A percentile compares a stretch with the other conserved stretches of the same genome.
Evolutionary conservation across 192 early-diverging fungal genomes (phyloP).

Genomic region (Backusella liffmaniae): DNA sequence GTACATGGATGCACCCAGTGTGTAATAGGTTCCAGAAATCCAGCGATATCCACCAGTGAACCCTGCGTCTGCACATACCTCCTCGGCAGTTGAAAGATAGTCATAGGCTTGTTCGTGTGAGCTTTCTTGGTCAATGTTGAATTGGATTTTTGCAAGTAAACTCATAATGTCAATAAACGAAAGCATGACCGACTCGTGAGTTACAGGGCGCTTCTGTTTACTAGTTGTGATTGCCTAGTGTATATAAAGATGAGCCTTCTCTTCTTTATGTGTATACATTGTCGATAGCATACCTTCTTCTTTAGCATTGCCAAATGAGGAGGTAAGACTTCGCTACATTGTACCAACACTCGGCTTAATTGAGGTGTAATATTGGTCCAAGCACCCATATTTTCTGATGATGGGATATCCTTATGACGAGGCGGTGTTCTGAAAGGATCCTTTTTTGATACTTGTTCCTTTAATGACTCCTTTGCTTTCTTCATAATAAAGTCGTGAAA

Average conservation of each 20-base stretch:
- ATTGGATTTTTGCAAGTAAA: constrained; percentile 26
- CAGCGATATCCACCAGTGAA: constrained; percentile 47
- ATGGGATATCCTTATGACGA: constrained; percentile 1
- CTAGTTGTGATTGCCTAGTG: background rate
- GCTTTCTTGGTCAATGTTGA: constrained; percentile 15
- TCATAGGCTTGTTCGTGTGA: constrained; percentile 25
- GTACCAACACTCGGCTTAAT: background rate
- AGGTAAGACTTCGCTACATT: constrained; percentile 21
- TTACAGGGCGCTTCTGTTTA: background rate
- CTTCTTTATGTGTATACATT: background rate
- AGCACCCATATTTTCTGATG: constrained; percentile 14
- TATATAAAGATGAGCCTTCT: background rate
- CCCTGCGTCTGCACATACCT: constrained; percentile 20
- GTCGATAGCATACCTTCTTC: constrained; percentile 11
- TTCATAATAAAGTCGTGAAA: constrained; percentile 11
- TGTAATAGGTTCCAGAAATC: constrained; percentile 53
- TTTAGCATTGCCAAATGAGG: constrained; percentile 7
- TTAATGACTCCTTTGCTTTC: constrained; percentile 17
- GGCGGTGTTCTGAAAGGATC: constrained; percentile 26
- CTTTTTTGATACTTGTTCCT: background rate
- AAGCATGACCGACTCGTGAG: constrained; percentile 2
- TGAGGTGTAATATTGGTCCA: constrained; percentile 11
- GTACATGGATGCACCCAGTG: constrained; percentile 43
- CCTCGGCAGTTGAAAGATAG: constrained; percentile 31
- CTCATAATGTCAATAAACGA: constrained; percentile 30